Base-by-base conservation (phyloP, 306 rosid genomes). In the Malus fusca region DNA sequence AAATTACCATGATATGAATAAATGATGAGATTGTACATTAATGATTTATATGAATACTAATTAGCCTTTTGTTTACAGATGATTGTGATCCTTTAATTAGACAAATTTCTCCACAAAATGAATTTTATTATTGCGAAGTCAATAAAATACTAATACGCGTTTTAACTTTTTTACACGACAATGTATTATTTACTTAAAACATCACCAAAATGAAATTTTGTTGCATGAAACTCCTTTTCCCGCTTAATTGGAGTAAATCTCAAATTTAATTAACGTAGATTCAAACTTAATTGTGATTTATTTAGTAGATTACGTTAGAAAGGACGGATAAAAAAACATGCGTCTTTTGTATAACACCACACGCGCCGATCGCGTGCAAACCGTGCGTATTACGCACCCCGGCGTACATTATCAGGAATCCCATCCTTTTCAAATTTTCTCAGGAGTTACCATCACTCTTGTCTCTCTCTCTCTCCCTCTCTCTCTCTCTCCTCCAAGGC, bases 381-480 rank as follows among this genome's bases (percentile, higher is more conserved):
- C 23, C 17, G 11, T 68, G 81, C 79, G 74, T 60, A 72, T 3
- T 76, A 53, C 79, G 79, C 87, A 76, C 66, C 42, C n/a, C 22
- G 26, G 88, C 18, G 55, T 56, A 31, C 37, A 21, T 66, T 88
- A 75, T 51, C 73, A 0, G 1, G 1, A 37, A 33, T 22, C 14
- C 15, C 51, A 21, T 79, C 53, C 52, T 71, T 78, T 78, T 81
- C 84, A 75, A 86, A 84, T 14, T 17, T 42, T 8, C 23, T 56
- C 4, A 5, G 33, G 69, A 62, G 28, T 56, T 25, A 2, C 84
- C 84, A 78, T 69, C 40, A 76, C 65, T 66, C 44, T 19, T 63
- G 28, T 80, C 85, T 82, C 79, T 65, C 53, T 71, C 83, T 80
- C 77, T 65, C 46, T 66, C 40, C 78, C 65, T 63, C 44, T 23